These are phyloP conservation scores for Fusarium graminum DNA, from an alignment of 2,329 filamentous ascomycete species.

Conservation along the genomic window DNA sequence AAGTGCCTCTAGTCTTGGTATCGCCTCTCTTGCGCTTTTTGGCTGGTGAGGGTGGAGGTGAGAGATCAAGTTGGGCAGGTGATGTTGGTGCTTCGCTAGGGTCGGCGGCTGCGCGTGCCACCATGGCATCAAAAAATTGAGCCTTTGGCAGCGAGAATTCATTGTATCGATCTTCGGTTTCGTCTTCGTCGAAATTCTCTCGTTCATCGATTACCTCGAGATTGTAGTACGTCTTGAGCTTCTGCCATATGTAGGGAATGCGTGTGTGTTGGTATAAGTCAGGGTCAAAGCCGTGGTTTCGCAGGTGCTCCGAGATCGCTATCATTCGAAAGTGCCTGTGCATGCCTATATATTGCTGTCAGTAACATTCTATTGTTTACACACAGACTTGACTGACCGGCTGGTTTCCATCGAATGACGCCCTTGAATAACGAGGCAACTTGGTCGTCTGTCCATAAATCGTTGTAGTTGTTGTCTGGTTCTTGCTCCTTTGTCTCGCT, in stretches of 20 bases:
- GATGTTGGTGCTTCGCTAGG: conserved; percentile 63
- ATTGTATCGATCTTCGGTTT: conserved; percentile 71
- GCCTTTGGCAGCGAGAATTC: conserved; percentile 72
- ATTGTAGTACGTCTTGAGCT: conserved; percentile 86
- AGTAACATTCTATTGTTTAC: conserved; percentile 14
- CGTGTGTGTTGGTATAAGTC: conserved; percentile 81
- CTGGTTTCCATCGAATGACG: conserved; percentile 96
- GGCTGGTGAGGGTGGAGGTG: conserved; percentile 50
- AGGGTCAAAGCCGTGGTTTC: conserved; percentile 83
- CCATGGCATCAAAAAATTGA: conserved; percentile 62
- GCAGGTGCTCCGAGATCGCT: conserved; percentile 82
- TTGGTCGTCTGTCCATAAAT: conserved; percentile 96
- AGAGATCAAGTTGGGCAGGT: conserved; percentile 61
- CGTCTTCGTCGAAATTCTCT: conserved; percentile 74
- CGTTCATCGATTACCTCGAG: conserved; percentile 87
- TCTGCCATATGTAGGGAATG: conserved; percentile 92
- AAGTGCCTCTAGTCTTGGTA: conserved; percentile 57
- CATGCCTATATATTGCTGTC: conserved; percentile 70
- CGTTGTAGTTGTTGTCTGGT: conserved; percentile 58
- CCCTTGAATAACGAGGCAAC: conserved; percentile 92
- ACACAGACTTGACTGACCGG: conserved; percentile 66
- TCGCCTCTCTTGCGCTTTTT: conserved; percentile 63
- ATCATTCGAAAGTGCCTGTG: conserved; percentile 96
- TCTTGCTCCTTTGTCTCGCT: conserved; percentile 43
- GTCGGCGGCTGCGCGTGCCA: conserved; percentile 59